Base-by-base conservation (phyloP, 805 yeast species). In the Metschnikowia cerradonensis region DNA sequence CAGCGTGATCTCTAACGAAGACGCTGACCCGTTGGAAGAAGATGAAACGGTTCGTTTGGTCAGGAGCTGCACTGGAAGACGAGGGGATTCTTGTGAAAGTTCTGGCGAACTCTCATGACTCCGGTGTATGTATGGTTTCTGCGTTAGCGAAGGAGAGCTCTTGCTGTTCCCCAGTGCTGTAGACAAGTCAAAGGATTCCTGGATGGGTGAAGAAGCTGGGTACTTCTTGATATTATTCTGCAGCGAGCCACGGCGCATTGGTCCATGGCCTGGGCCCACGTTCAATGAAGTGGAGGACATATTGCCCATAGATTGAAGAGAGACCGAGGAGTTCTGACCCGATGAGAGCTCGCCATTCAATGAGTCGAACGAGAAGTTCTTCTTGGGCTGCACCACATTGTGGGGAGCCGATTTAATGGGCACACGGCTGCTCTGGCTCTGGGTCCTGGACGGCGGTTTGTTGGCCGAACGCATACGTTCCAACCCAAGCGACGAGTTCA, bases 361-460 rank as follows among this genome's bases (percentile, higher is more conserved):
- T 14, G 58, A 55, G 43, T 53, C 58, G 32, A 49, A 41, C 15
- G 58, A 53, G 34, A 31, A 32, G 49, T 47, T 52, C 22, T 39
- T 49, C 30, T 32, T 61, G 23, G 61, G 60, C 46, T 60, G 60
- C 1, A 63, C 60, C 10, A 54, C 41, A 10, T 41, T 44, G 22
- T 43, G 55, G 2, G 53, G 52, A 4, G 51, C 56, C 6, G 51
- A 49, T 26, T 56, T 48, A 13, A 54, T 26, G 5, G 56, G 55
- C 13, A 52, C 37, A 17, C 53, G 23, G 17, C 41, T 45, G 19
- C 22, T 45, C 15, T 41, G 50, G 10, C 54, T 46, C 15, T 47
- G 51, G 8, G 58, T 8, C 8, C 60, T 48, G 7, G 40, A 22
- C 2, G 54, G 52, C 3, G 23, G 36, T 10, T 41, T 36, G 39